These are phyloP conservation scores for Gossypium sturtianum DNA, from an alignment of 345 rosid species.

Conservation along the genomic window DNA sequence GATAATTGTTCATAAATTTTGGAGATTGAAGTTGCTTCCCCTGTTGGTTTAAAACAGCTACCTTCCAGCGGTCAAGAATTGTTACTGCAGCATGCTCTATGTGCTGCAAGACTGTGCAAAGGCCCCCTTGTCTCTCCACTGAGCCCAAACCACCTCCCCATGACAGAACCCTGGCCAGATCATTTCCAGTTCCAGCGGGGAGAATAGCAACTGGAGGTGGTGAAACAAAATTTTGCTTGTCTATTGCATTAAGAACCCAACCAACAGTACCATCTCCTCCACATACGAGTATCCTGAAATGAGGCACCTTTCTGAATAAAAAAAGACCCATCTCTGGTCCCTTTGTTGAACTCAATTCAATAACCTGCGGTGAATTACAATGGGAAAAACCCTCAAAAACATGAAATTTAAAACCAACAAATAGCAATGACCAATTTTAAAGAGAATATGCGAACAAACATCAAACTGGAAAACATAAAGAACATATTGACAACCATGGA, in stretches of 20 bases:
- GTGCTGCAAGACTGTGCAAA: slow-evolving; percentile 56
- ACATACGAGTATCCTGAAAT: slow-evolving; percentile 85
- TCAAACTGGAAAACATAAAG: neutral
- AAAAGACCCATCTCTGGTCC: slow-evolving; percentile 86
- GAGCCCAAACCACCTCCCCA: slow-evolving; percentile 91
- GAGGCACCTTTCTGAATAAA: slow-evolving; percentile 77
- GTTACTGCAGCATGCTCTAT: slow-evolving; percentile 85
- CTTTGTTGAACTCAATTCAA: slow-evolving; percentile 68
- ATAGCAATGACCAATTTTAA: slow-evolving; percentile 39
- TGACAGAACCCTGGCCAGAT: slow-evolving; percentile 76
- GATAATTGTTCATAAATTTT: slow-evolving; percentile 86
- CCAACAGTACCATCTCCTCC: slow-evolving; percentile 97
- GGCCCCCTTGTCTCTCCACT: slow-evolving; percentile 83
- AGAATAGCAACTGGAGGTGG: slow-evolving; percentile 95
- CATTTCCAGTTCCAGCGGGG: slow-evolving; percentile 98
- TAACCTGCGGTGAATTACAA: slow-evolving; percentile 45
- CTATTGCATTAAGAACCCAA: slow-evolving; percentile 86
- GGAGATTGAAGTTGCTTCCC: slow-evolving; percentile 59
- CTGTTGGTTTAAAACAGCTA: slow-evolving; percentile 49
- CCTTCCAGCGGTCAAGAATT: slow-evolving; percentile 90
- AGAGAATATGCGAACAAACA: slow-evolving; percentile 16
- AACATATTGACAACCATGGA: too few relatives aligned
- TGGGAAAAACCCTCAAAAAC: slow-evolving; percentile 12
- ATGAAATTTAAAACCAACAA: slow-evolving; percentile 21
- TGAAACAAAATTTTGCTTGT: slow-evolving; percentile 76